A percentile compares a stretch with the other conserved stretches of the same genome.
Conservation (phyloP, 495 filamentous ascomycete species). For the Haplographium delicatum region DNA sequence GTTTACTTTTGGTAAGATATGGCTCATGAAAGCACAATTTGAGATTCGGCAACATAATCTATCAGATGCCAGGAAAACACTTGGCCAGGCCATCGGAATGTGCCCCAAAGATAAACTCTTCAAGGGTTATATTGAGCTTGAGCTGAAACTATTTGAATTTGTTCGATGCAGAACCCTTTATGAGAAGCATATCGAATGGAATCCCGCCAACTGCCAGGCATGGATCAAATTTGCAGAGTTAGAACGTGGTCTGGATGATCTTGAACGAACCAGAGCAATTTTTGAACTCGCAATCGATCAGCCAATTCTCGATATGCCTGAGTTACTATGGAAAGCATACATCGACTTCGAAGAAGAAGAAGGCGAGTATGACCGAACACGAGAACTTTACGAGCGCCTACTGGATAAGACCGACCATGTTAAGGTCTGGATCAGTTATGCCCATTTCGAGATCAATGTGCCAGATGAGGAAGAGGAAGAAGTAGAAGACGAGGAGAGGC, state of each 20-base stretch:
- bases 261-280: constrained; percentile 82
- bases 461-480: constrained; percentile 63
- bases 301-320: constrained; percentile 90
- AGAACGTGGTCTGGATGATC: constrained; percentile 82
- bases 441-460: constrained; percentile 91
- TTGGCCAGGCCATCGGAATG: constrained; percentile 87
- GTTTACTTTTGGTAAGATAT: constrained; percentile 96
- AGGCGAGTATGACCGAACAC: constrained; percentile 76
- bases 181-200: constrained; percentile 89
- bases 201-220: constrained; percentile 78
- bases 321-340: constrained; percentile 93
- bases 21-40: constrained; percentile 90
- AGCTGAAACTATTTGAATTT: constrained; percentile 90
- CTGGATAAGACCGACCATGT: constrained; percentile 92
- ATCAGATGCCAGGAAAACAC: constrained; percentile 71
- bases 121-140: constrained; percentile 86
- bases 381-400: constrained; percentile 84
- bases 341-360: constrained; percentile 98
- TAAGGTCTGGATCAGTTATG: constrained; percentile 98
- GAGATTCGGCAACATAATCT: constrained; percentile 85
- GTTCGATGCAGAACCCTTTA: constrained; percentile 83
- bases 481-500: constrained; percentile 53
- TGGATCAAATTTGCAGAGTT: constrained; percentile 96
- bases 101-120: constrained; percentile 95
- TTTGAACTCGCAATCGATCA: constrained; percentile 88